phyloP scores from a whole-genome alignment of 2,329 filamentous ascomycete genomes.

The Madurella fahalii region DNA sequence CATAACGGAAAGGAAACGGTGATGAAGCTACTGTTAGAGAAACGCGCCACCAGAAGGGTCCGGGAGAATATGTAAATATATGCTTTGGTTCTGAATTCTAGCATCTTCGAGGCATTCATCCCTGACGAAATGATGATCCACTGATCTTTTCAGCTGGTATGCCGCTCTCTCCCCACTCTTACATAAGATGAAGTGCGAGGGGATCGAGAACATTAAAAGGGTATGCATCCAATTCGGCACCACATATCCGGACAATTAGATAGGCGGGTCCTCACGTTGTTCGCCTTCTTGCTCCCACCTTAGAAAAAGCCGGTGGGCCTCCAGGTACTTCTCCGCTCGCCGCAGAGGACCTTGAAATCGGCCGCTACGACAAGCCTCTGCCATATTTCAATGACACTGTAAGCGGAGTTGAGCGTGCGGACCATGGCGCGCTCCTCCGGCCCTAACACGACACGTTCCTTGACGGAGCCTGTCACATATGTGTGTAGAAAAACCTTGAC shows the following conservation, averaged over 20 bases:
- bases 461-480: slow-evolving; percentile 1
- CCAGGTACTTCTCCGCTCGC: not conserved
- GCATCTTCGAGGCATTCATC: no score
- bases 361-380: slow-evolving; percentile 4
- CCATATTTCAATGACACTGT: slow-evolving; percentile 10
- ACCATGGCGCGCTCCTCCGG: slow-evolving; percentile 2
- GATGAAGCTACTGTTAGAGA: no score
- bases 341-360: slow-evolving; percentile 8
- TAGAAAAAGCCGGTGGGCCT: slow-evolving; percentile 2
- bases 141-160: no score
- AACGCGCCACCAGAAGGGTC: no score
- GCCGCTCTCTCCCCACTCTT: no score
- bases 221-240: not conserved
- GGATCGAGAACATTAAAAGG: not conserved
- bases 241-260: slow-evolving; percentile 7
- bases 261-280: slow-evolving; percentile 5
- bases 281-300: slow-evolving; percentile 10
- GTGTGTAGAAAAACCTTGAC: not conserved
- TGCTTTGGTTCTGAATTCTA: no score
- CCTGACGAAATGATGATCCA: no score
- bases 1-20: no score
- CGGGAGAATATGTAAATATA: no score
- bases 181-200: not conserved
- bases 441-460: slow-evolving; percentile 7
- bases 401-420: slow-evolving; percentile 1